phyloP scores from a whole-genome alignment of 192 early-diverging fungal genomes.

The Entomortierella parvispora region DNA sequence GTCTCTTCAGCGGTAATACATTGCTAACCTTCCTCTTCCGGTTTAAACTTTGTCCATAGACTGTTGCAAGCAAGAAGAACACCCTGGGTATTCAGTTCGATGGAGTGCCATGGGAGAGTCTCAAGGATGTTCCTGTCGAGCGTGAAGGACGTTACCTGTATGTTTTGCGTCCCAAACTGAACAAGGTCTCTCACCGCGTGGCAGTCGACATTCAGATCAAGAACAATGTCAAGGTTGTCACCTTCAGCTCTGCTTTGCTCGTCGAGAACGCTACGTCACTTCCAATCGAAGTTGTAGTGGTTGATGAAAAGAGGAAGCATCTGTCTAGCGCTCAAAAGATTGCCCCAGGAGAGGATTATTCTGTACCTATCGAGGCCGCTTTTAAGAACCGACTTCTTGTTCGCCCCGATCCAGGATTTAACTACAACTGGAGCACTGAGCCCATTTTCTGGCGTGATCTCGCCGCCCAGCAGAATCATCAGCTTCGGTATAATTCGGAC shows the following conservation, averaged over 20 bases:
- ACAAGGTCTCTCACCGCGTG: constrained; percentile 82
- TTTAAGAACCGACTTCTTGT: constrained; percentile 83
- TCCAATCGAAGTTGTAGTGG: constrained; percentile 81
- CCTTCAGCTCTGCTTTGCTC: constrained; percentile 85
- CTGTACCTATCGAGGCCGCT: constrained; percentile 88
- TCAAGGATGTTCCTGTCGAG: constrained; percentile 91
- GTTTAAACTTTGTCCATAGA: too few species aligned
- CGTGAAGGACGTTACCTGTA: constrained; percentile 86
- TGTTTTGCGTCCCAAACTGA: constrained; percentile 81
- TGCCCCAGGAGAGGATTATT: constrained; percentile 83
- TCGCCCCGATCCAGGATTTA: constrained; percentile 86
- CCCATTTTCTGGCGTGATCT: constrained; percentile 88
- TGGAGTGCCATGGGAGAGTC: constrained; percentile 89
- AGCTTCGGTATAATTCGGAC: constrained; percentile 27
- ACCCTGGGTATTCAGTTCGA: constrained; percentile 86
- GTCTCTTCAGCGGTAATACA: too few species aligned
- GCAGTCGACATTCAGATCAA: constrained; percentile 89
- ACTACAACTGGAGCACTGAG: constrained; percentile 87
- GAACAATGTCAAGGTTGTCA: constrained; percentile 92
- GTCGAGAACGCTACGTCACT: constrained; percentile 85
- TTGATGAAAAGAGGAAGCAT: constrained; percentile 72
- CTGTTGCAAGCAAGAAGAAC: constrained; percentile 67
- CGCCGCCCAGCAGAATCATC: constrained; percentile 43
- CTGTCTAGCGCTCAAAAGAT: constrained; percentile 60
- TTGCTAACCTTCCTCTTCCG: too few species aligned